Evolutionary conservation across 768 basidiomycete genomes (phyloP), one percentile per base, ranked within the genome.

Genomic region (Filobasidium wieringae): DNA sequence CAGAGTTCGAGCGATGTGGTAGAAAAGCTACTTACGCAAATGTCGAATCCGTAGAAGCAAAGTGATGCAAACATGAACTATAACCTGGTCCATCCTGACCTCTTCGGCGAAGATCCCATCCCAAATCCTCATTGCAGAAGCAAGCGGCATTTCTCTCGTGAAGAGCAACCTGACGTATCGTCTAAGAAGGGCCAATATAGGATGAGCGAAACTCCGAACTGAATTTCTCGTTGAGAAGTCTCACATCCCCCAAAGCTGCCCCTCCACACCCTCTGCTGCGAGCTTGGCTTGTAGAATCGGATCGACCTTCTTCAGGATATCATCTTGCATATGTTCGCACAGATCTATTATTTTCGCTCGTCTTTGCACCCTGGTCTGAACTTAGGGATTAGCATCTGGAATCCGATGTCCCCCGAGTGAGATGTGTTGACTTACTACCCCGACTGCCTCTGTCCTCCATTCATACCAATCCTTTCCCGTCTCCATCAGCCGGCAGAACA

Each of bases 31-130:
- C 88, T 75, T 64, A 90, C 91, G 73, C 68, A 86, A 80, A 68
- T 90, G 90, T 49, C 95, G 84, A 66, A 96, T 88, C 53, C 95
- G 83, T 55, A 97, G 81, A 17, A 99, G 80, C 91, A 97, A 92
- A 1, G 89, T 87, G 19, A 96, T 84, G 68, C 88, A 91, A 51
- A 93, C 77, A 85, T 87, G 92, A 53, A 84, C 82, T 0, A 85
- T 82, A 34, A 95, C 75, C 51, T 84, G 82, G 41, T 47, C 51
- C 29, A 93, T 77, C 0, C 84, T 78, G 19, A 86, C 80, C 74
- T 90, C 88, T 60, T 83, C 84, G 0, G 93, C 88, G 71, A 99
- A 93, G 8, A 97, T 71, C 0, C 86, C 90, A 72, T 99, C 95
- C 95, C 95, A 97, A n/a, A 99, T 69, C 31, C 80, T 77, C 82